phyloP scores from a whole-genome alignment of 768 basidiomycete genomes.

The Rhodotorula graminis region DNA sequence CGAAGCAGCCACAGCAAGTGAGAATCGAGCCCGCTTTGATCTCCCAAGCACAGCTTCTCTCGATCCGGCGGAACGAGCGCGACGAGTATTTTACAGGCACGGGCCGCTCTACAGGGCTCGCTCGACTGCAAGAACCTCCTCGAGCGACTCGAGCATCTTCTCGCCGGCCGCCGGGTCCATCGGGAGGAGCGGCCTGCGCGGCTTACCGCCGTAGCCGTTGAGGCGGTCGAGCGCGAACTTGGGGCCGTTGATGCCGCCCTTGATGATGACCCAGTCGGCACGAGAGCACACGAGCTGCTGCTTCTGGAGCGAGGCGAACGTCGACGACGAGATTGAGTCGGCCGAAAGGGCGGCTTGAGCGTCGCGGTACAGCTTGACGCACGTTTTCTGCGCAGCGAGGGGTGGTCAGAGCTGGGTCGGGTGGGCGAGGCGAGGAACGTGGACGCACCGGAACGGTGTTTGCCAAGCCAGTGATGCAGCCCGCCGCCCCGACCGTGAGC shows the following conservation, averaged over 20 bases:
- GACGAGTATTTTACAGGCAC: too few species aligned
- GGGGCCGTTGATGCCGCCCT: conserved; percentile 72
- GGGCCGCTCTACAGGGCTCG: neutral
- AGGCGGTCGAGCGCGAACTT: conserved; percentile 71
- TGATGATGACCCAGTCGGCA: conserved; percentile 74
- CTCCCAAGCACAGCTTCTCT: too few species aligned
- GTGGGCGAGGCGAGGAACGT: neutral
- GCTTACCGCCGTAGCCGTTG: conserved; percentile 68
- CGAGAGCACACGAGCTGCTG: conserved; percentile 75
- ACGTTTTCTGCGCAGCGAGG: conserved; percentile 57
- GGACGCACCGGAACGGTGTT: conserved; percentile 68
- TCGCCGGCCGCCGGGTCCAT: conserved; percentile 59
- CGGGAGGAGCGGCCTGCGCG: conserved; percentile 70
- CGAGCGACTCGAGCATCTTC: conserved; percentile 60
- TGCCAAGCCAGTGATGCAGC: conserved; percentile 85
- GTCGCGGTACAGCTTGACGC: conserved; percentile 44
- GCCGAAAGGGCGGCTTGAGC: conserved; percentile 55
- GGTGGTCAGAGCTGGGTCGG: conserved; percentile 46
- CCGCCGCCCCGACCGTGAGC: conserved; percentile 67
- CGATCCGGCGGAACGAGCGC: too few species aligned
- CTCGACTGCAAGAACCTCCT: conserved; percentile 48
- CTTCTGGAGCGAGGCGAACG: conserved; percentile 57
- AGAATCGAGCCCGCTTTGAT: too few species aligned
- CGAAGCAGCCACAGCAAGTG: too few species aligned
- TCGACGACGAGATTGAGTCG: conserved; percentile 39